Evolutionary conservation across 2,329 filamentous ascomycete species (phyloP).

Genomic region (Celoporthe dispersa): DNA sequence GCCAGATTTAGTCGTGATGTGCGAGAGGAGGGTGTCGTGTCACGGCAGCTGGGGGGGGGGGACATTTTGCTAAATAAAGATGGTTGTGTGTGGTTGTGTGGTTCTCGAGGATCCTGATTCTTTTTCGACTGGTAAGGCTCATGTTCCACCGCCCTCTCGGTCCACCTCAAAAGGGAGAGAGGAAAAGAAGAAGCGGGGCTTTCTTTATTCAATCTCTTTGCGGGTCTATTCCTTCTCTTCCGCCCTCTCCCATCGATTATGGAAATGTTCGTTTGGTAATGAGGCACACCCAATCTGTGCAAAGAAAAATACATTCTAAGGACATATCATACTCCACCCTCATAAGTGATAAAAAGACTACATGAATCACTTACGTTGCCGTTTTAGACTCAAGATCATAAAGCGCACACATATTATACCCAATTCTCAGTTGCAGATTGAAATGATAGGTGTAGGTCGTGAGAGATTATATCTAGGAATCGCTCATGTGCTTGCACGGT

Average conservation of each 20-base stretch:
- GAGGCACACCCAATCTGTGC: not conserved
- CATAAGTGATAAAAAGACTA: not conserved
- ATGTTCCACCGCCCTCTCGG: not conserved
- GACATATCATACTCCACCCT: not conserved
- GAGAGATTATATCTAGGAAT: not conserved
- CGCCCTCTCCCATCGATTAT: not conserved
- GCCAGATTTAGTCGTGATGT: not conserved
- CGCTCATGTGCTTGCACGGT: not conserved
- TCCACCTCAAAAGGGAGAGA: too few species aligned
- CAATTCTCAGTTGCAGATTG: not conserved
- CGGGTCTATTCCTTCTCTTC: not conserved
- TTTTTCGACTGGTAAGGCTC: not conserved
- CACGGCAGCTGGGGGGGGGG: not conserved
- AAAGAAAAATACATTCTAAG: not conserved
- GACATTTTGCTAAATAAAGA: not conserved
- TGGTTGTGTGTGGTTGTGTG: not conserved
- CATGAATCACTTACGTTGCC: not conserved
- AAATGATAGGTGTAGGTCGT: not conserved
- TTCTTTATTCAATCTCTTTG: not conserved
- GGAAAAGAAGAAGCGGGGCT: not conserved
- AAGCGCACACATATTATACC: not conserved
- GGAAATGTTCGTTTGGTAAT: not conserved
- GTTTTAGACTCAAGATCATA: not conserved
- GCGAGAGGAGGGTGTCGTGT: conserved; percentile 1
- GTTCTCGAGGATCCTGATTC: not conserved